Percentiles rank a stretch among this genome's conserved stretches.
These are phyloP conservation scores for Starmera quercuum DNA, from an alignment of 805 yeast species.

Conservation along the genomic window DNA sequence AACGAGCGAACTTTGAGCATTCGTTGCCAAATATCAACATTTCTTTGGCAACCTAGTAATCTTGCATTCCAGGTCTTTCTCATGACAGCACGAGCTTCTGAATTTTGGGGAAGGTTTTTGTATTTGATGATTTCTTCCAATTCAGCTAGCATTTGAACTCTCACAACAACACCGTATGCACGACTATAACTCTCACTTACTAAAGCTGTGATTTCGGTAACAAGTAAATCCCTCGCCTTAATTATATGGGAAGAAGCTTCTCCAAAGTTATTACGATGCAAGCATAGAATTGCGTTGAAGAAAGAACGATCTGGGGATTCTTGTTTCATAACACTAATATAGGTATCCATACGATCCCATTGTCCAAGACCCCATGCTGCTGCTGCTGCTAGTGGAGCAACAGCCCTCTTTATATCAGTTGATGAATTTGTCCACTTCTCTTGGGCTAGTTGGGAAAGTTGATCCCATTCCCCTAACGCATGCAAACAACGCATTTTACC, in stretches of 20 bases:
- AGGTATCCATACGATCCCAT: slow-evolving; percentile 94
- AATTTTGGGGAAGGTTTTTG: slow-evolving; percentile 75
- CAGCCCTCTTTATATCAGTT: slow-evolving; percentile 66
- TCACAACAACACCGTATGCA: slow-evolving; percentile 93
- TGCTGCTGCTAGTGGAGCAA: slow-evolving; percentile 97
- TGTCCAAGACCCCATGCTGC: slow-evolving; percentile 98
- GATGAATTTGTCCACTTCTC: slow-evolving; percentile 76
- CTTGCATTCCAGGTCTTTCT: slow-evolving; percentile 93
- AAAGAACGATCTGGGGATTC: slow-evolving; percentile 95
- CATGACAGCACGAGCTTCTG: slow-evolving; percentile 71
- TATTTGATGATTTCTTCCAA: slow-evolving; percentile 90
- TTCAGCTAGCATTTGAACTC: slow-evolving; percentile 96
- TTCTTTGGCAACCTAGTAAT: slow-evolving; percentile 86
- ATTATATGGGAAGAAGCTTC: slow-evolving; percentile 74
- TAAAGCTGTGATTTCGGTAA: slow-evolving; percentile 88
- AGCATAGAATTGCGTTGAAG: slow-evolving; percentile 80
- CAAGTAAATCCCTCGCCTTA: slow-evolving; percentile 80
- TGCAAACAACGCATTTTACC: slow-evolving; percentile 98
- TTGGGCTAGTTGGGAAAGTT: slow-evolving; percentile 74
- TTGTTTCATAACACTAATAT: slow-evolving; percentile 80
- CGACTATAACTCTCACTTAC: slow-evolving; percentile 94
- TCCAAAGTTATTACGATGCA: slow-evolving; percentile 80
- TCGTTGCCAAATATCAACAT: slow-evolving; percentile 98
- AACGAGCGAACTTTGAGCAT: slow-evolving; percentile 88
- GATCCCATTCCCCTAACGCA: slow-evolving; percentile 99